Evolutionary conservation across 306 rosid species (phyloP), one percentile per base, ranked within the genome.

Genomic region (cucumber (Cucumis sativus)): DNA sequence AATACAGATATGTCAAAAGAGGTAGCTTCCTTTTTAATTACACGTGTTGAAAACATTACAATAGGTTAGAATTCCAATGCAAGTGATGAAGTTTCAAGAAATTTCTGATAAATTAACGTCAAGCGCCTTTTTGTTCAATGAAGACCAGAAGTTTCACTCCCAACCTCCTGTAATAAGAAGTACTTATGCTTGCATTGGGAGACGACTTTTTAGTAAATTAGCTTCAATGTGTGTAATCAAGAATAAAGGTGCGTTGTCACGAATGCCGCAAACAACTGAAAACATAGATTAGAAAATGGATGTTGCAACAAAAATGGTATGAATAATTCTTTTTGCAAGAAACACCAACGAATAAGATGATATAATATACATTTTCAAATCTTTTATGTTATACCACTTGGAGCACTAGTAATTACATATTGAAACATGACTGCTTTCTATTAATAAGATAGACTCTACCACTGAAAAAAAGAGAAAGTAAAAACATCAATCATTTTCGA

Each of bases 91-190:
- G 77, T 94, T 92, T 73, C 96, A 85, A 72, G 96, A 92, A 84
- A 91, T 94, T 81, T 94, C 97, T 52, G 97, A 93, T 82, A 92
- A 89, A 81, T 92, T 92, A 80, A 94, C 96, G 84, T 94, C 97
- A 30, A 94, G 95, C 80, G 76, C 57, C 78, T 84, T 94, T 80
- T 90, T 90, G 83, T 77, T 86, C 69, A 92, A 70, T 91, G 80
- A 55, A 91, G 58, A 78, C 92, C 89, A 17, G 91, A 97, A 54
- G 96, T 83, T 81, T 90, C 89, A 83, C 96, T 92, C 51, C 51
- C 4, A 0, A 45, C 51, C 51, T 45, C 91, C 96, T 90, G 86
- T 79, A 25, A 80, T 33, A 71, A 78, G 45, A 79, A 62, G 14
- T 30, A 62, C 68, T 30, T 28, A 30, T 62, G 41, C 41, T 62